phyloP scores from a whole-genome alignment of 2,329 filamentous ascomycete species.

The Kalmusia sp. region DNA sequence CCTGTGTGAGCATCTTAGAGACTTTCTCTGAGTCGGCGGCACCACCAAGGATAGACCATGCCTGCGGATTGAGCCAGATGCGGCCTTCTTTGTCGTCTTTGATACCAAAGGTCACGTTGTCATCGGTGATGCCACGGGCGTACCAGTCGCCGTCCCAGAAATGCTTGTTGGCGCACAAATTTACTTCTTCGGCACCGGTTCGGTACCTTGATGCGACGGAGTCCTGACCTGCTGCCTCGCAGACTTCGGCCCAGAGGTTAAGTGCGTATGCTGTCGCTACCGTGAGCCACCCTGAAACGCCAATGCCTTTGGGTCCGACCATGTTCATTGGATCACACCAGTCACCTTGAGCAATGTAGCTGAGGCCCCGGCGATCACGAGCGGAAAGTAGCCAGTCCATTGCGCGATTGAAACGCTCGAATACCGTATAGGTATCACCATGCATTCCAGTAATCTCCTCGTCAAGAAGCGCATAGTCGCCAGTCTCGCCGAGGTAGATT shows the following conservation, averaged over 20 bases:
- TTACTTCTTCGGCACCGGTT: slow-evolving; percentile 54
- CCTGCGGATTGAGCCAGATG: slow-evolving; percentile 66
- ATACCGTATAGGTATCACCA: slow-evolving; percentile 58
- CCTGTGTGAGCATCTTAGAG: slow-evolving; percentile 54
- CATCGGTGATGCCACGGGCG: slow-evolving; percentile 64
- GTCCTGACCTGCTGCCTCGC: slow-evolving; percentile 52
- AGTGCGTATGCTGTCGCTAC: slow-evolving; percentile 62
- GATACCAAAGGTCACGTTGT: slow-evolving; percentile 60
- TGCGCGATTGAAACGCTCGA: slow-evolving; percentile 62
- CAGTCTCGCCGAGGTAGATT: slow-evolving; percentile 63
- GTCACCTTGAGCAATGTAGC: slow-evolving; percentile 65
- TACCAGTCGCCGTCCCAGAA: slow-evolving; percentile 66
- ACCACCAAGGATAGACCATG: slow-evolving; percentile 63
- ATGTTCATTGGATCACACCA: slow-evolving; percentile 70
- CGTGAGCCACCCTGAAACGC: slow-evolving; percentile 66
- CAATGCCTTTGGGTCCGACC: slow-evolving; percentile 65
- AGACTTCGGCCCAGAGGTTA: slow-evolving; percentile 62
- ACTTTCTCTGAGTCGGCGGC: slow-evolving; percentile 55
- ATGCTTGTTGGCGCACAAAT: slow-evolving; percentile 59
- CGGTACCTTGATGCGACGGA: slow-evolving; percentile 56
- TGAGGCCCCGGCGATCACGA: slow-evolving; percentile 61
- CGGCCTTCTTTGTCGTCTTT: slow-evolving; percentile 60
- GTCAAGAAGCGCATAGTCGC: slow-evolving; percentile 59
- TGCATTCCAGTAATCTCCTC: slow-evolving; percentile 53
- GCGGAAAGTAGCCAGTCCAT: slow-evolving; percentile 64